phyloP scores from a whole-genome alignment of 805 yeast genomes.

The Kazachstania viticola region DNA sequence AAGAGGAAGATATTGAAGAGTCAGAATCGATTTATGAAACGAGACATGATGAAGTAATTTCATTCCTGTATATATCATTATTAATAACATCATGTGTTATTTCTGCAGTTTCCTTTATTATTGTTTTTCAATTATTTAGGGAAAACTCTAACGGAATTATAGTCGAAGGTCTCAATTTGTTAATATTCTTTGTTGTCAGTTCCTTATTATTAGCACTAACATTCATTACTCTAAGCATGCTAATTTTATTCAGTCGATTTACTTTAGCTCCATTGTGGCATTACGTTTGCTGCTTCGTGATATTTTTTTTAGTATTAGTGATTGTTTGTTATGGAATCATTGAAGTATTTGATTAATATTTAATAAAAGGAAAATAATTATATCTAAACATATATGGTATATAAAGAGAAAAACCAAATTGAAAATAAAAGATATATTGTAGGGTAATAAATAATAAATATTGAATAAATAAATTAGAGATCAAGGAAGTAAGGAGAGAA shows the following conservation, averaged over 20 bases:
- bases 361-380: too few species aligned
- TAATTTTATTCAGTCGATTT: constrained; percentile 22
- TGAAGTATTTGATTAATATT: constrained; percentile 12
- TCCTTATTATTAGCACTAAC: constrained; percentile 18
- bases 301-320: constrained; percentile 17
- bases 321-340: constrained; percentile 25
- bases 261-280: constrained; percentile 26
- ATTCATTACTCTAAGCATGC: constrained; percentile 13
- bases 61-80: constrained; percentile 20
- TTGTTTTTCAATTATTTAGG: constrained; percentile 17
- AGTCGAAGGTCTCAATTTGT: constrained; percentile 11
- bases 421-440: not conserved
- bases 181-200: constrained; percentile 11
- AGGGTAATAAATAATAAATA: too few species aligned
- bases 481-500: not conserved
- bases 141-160: constrained; percentile 10
- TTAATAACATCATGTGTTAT: constrained; percentile 18
- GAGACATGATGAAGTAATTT: constrained; percentile 23
- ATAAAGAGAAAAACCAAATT: not conserved
- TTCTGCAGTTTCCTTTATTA: constrained; percentile 19
- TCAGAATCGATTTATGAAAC: constrained; percentile 19
- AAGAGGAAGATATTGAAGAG: constrained; percentile 12
- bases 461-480: not conserved
- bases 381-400: too few species aligned
- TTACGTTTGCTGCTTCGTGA: constrained; percentile 16